Evolutionary conservation across 2,329 filamentous ascomycete genomes (phyloP).

Genomic region (Didymosphaeria variabile): DNA sequence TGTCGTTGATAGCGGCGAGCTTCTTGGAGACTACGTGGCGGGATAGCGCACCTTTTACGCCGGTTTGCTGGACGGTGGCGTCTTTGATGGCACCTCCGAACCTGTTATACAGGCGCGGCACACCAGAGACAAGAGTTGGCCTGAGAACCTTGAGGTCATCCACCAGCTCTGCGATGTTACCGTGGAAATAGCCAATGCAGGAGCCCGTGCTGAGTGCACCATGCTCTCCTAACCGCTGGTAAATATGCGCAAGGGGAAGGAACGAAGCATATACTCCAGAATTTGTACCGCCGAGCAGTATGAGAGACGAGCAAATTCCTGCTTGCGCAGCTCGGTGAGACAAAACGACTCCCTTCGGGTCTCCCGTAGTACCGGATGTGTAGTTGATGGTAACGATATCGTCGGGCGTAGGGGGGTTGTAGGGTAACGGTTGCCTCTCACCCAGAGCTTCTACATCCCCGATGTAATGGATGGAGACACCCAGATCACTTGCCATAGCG

Average conservation of each 20-base stretch:
- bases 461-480: conserved; percentile 82
- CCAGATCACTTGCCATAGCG: conserved; percentile 75
- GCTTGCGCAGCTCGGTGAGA: conserved; percentile 84
- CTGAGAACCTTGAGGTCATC: conserved; percentile 90
- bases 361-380: conserved; percentile 84
- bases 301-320: conserved; percentile 69
- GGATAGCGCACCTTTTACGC: conserved; percentile 82
- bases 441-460: conserved; percentile 84
- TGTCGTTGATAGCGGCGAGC: conserved; percentile 77
- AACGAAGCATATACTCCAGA: conserved; percentile 82
- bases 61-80: conserved; percentile 79
- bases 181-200: conserved; percentile 90
- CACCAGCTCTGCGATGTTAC: conserved; percentile 83
- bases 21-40: conserved; percentile 83
- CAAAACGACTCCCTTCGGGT: conserved; percentile 84
- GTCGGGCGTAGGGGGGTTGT: conserved; percentile 74
- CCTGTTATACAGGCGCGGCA: conserved; percentile 90
- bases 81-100: conserved; percentile 85
- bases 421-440: conserved; percentile 71
- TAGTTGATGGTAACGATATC: conserved; percentile 92
- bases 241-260: conserved; percentile 93
- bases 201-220: conserved; percentile 74
- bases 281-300: conserved; percentile 60
- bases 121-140: conserved; percentile 85
- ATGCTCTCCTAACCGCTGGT: conserved; percentile 85